Conservation (phyloP, 2,329 filamentous ascomycete species). For the Colletotrichum theobromicola region DNA sequence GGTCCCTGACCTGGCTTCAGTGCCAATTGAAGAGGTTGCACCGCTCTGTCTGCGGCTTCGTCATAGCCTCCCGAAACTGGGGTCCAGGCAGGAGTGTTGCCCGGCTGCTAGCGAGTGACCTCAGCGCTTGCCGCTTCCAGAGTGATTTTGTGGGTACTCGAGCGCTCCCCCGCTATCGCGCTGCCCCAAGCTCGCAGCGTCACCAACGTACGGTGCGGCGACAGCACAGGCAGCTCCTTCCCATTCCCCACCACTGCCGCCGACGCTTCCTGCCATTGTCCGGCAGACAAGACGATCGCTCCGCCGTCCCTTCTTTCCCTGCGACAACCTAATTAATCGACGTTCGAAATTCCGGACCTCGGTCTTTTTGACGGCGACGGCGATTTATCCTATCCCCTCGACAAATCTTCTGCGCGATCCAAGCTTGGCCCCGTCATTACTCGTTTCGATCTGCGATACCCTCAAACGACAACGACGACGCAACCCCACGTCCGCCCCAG, state of each 20-base stretch:
- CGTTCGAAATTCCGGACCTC: not conserved
- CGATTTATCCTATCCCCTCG: not conserved
- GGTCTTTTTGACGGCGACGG: not conserved
- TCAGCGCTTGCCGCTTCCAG: not conserved
- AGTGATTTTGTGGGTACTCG: not conserved
- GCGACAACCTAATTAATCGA: not conserved
- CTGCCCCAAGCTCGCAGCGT: constrained; percentile 16
- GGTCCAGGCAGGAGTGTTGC: constrained; percentile 7
- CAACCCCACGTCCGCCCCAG: constrained; percentile 20
- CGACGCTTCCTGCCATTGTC: constrained; percentile 16
- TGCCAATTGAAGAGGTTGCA: not conserved
- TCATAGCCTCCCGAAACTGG: constrained; percentile 18
- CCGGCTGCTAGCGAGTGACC: constrained; percentile 11
- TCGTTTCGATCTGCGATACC: not conserved
- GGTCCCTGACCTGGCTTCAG: not conserved
- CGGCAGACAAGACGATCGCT: constrained; percentile 9
- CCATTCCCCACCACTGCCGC: constrained; percentile 19
- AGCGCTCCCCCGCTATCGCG: constrained; percentile 6
- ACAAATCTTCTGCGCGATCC: not conserved
- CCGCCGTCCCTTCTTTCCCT: not conserved
- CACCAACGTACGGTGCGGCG: constrained; percentile 4
- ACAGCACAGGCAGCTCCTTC: constrained; percentile 14
- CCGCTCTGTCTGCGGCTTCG: constrained; percentile 7
- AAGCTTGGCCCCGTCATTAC: not conserved
- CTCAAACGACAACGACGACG: constrained; percentile 6